These are phyloP conservation scores for Phytophthora crassamura DNA, from an alignment of 352 stramenopile species.

Conservation along the genomic window DNA sequence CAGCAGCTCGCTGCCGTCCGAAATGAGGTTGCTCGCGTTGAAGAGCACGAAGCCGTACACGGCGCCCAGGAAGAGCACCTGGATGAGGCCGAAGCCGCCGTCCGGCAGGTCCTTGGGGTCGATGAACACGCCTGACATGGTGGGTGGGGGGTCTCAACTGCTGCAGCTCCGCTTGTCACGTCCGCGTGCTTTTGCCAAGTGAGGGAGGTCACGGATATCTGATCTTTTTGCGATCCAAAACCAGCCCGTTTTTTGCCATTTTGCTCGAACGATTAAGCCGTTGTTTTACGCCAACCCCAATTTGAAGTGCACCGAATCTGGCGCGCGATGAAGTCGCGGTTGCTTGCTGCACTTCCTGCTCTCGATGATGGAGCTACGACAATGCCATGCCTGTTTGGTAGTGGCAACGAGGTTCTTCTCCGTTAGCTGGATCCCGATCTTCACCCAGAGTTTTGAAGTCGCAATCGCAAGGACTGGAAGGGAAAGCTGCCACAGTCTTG, in stretches of 20 bases:
- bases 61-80: constrained; percentile 95
- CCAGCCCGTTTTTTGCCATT: constrained; percentile 21
- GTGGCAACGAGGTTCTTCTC: too few species aligned
- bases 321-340: too few species aligned
- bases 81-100: constrained; percentile 76
- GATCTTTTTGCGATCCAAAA: not conserved
- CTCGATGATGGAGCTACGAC: too few species aligned
- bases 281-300: too few species aligned
- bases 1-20: constrained; percentile 97
- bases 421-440: too few species aligned
- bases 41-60: constrained; percentile 98
- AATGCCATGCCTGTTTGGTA: too few species aligned
- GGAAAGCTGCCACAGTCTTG: constrained; percentile 10
- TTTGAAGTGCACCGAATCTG: too few species aligned
- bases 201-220: constrained; percentile 10
- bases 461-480: constrained; percentile 2
- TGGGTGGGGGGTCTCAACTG: not conserved
- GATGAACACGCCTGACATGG: constrained; percentile 79
- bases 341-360: too few species aligned
- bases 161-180: constrained; percentile 19
- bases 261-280: constrained; percentile 24
- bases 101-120: constrained; percentile 87
- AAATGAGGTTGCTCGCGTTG: constrained; percentile 97
- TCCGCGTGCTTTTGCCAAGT: constrained; percentile 44
- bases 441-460: not conserved